phyloP scores from a whole-genome alignment of 306 rosid genomes.

The Delonix regia region DNA sequence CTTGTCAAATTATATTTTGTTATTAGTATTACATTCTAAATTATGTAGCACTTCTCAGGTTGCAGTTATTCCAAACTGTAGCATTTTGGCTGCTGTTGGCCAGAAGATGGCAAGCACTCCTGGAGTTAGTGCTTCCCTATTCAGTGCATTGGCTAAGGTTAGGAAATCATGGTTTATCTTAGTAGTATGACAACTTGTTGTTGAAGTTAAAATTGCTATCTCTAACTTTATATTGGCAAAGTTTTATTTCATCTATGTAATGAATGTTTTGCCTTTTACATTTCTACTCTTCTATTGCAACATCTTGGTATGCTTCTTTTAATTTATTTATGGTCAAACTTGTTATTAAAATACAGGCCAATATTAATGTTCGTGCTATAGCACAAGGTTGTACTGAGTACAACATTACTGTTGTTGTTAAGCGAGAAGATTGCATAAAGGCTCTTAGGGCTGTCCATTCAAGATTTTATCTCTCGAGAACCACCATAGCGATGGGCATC shows the following conservation, averaged over 20 bases:
- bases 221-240: not conserved
- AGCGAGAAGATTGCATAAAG: slow-evolving; percentile 92
- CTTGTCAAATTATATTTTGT: slow-evolving; percentile 7
- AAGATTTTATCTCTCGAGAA: slow-evolving; percentile 90
- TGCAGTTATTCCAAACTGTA: slow-evolving; percentile 86
- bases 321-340: slow-evolving; percentile 27
- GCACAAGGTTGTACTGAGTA: slow-evolving; percentile 99
- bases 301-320: slow-evolving; percentile 20
- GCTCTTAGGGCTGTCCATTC: slow-evolving; percentile 98
- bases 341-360: slow-evolving; percentile 69
- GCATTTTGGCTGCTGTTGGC: slow-evolving; percentile 98
- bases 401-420: slow-evolving; percentile 87
- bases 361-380: slow-evolving; percentile 93
- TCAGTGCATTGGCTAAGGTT: slow-evolving; percentile 98
- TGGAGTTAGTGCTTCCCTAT: slow-evolving; percentile 97
- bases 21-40: slow-evolving; percentile 32
- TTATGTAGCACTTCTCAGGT: slow-evolving; percentile 60
- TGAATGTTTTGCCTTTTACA: slow-evolving; percentile 3
- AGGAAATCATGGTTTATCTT: slow-evolving; percentile 33
- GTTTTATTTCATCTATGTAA: not conserved
- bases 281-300: slow-evolving; percentile 15
- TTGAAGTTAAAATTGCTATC: not conserved
- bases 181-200: slow-evolving; percentile 4
- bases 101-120: slow-evolving; percentile 99
- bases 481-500: slow-evolving; percentile 95